Base-by-base conservation (phyloP, 371 early-diverging fungal species). In the Syncephalis plumigaleata region DNA sequence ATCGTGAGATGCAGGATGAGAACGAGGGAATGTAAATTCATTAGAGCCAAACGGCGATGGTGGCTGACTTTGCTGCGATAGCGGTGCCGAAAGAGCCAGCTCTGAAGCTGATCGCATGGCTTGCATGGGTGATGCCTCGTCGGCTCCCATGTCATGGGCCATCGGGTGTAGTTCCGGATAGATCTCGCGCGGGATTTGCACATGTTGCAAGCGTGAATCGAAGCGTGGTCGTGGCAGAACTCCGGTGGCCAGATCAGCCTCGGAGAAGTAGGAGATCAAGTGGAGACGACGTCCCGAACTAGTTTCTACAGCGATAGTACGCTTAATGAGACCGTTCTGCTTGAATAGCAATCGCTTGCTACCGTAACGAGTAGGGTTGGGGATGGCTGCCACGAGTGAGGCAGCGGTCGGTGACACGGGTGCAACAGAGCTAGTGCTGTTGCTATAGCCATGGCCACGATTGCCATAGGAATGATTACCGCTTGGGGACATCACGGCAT, bases 241-340 rank as follows among this genome's bases (percentile, higher is more conserved):
- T 1, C 66, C 72, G 9, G 64, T 46, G 20, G 59, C 47, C n/a
- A 82, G 64, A 51, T 88, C 84, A 11, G 72, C 73, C 43, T 77
- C 75, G 39, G 75, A 70, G 50, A 82, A 90, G 57, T 90, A 90
- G 39, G 82, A 84, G 47, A 90, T 86, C 17, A 90, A 63, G 47
- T 88, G 89, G 26, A 87, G 67, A 59, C 77, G 82, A 57, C 79
- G 77, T 51, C 80, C 78, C 47, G 76, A 67, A 24, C 68, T 59
- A 0, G 86, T 87, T 42, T 79, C 80, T 37, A 88, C 79, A 31
- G 83, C 81, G 48, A 90, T 75, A 11, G 86, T 77, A 58, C 86
- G 86, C 57, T 90, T 90, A 49, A 86, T 72, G 2, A 90, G 68
- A 2, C 89, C 91, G 46, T 74, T 64, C 25, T 73, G 70, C 52